Evolutionary conservation across 169 alveolate species (phyloP), one percentile per base, ranked within the genome.

Genomic region (Besnoitia besnoiti): DNA sequence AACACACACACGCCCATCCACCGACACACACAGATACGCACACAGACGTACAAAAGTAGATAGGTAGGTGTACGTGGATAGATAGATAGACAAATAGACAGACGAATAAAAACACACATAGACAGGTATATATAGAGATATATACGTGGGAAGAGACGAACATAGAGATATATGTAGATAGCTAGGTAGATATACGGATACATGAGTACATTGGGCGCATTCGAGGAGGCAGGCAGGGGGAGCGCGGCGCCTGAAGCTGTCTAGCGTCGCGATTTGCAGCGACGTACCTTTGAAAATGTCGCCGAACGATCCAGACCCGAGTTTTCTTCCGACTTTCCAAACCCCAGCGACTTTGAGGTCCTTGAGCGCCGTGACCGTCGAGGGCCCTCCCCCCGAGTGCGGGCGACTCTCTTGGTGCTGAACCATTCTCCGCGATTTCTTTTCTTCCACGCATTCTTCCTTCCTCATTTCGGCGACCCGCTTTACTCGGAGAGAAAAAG

Each of bases 231-330:
- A n/a, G n/a, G n/a, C n/a, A n/a, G n/a, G n/a, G n/a, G n/a, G n/a
- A n/a, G n/a, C n/a, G n/a, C n/a, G n/a, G n/a, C n/a, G n/a, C n/a
- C n/a, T n/a, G n/a, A n/a, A n/a, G n/a, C n/a, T n/a, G n/a, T n/a
- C n/a, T n/a, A n/a, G n/a, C n/a, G n/a, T n/a, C n/a, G n/a, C n/a
- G n/a, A n/a, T n/a, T n/a, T n/a, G n/a, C n/a, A n/a, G n/a, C n/a
- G n/a, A n/a, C 91, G 46, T 73, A 92, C 93, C 99, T 91, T 97
- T 97, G 96, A 98, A 98, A 76, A 99, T 98, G 89, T 98, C 99
- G 59, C 99, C 99, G 95, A 99, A 99, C 62, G 99, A 97, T 39
- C 99, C 99, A 89, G 99, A 97, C 40, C 99, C 99, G 79, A 99
- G 97, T 95, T 98, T 98, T 87, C 99, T 97, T 80, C 99, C 99